Percentiles rank a stretch among this genome's conserved stretches.
Evolutionary conservation across 2,329 filamentous ascomycete species (phyloP).

Genomic region (Fusarium sp.): DNA sequence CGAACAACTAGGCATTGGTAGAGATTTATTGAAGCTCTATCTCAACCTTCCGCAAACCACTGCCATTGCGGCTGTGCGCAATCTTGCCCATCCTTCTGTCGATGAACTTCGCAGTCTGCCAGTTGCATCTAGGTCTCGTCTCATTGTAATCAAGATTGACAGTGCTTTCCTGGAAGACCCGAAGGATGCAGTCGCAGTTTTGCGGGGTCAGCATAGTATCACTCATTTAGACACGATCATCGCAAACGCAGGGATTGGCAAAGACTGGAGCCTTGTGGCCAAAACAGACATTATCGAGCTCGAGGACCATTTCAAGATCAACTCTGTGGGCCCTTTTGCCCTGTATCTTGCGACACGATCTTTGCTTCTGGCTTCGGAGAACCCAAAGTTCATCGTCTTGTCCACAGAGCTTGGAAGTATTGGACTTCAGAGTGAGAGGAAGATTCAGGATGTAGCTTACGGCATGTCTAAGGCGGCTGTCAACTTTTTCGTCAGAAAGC

Average conservation of each 20-base stretch:
- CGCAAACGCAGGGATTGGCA: background rate
- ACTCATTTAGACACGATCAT: background rate
- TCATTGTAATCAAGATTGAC: background rate
- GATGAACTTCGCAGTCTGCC: background rate
- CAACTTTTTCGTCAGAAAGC: background rate
- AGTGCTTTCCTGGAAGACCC: background rate
- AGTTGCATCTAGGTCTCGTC: background rate
- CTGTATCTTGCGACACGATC: background rate
- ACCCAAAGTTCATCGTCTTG: background rate
- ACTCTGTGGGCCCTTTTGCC: background rate
- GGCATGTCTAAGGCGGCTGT: background rate
- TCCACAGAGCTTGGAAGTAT: background rate
- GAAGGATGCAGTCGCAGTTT: background rate
- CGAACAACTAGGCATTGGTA: background rate
- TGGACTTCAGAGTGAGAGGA: background rate
- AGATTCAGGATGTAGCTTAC: background rate
- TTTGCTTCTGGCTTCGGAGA: background rate
- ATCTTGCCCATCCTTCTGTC: background rate
- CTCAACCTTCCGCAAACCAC: background rate
- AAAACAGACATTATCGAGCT: background rate
- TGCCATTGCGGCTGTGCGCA: background rate
- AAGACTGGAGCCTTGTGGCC: background rate
- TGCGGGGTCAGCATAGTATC: background rate
- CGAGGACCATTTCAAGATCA: background rate
- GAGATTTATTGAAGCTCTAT: background rate